phyloP scores from a whole-genome alignment of 148 eudicot genomes.

The Camellia lanceoleosa region DNA sequence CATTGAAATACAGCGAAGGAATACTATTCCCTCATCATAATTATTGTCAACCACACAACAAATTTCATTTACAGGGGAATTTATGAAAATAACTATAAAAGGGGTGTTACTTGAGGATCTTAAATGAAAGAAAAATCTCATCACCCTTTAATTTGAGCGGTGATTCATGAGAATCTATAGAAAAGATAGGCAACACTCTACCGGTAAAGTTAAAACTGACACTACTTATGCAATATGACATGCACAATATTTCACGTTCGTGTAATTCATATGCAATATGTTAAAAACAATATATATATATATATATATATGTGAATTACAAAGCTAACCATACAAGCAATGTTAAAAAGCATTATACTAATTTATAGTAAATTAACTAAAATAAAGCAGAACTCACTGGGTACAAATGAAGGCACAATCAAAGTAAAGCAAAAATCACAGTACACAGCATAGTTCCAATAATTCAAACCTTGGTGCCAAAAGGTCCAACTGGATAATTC shows the following conservation, averaged over 20 bases:
- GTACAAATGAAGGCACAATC: background rate
- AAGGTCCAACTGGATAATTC: slow-evolving; percentile 44
- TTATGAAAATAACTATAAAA: background rate
- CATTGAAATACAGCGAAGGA: background rate
- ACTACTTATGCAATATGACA: background rate
- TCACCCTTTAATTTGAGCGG: background rate
- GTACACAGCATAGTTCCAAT: too few relatives aligned
- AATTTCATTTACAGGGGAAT: background rate
- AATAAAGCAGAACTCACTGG: background rate
- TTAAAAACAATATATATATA: background rate
- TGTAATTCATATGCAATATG: too few relatives aligned
- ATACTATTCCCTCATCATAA: background rate
- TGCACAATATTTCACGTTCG: background rate
- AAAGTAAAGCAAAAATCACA: background rate
- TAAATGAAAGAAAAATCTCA: background rate
- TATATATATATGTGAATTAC: too few relatives aligned
- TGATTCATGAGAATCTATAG: background rate
- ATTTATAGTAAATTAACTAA: background rate
- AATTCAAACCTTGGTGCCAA: slow-evolving; percentile 50
- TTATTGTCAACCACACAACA: background rate
- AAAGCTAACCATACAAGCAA: background rate
- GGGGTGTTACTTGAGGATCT: background rate
- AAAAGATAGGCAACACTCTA: background rate
- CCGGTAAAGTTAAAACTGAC: background rate
- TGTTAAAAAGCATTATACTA: background rate